Percentiles rank a stretch among this genome's conserved stretches.
Evolutionary conservation across 768 basidiomycete species (phyloP).

Genomic region (Favolaschia claudopus): DNA sequence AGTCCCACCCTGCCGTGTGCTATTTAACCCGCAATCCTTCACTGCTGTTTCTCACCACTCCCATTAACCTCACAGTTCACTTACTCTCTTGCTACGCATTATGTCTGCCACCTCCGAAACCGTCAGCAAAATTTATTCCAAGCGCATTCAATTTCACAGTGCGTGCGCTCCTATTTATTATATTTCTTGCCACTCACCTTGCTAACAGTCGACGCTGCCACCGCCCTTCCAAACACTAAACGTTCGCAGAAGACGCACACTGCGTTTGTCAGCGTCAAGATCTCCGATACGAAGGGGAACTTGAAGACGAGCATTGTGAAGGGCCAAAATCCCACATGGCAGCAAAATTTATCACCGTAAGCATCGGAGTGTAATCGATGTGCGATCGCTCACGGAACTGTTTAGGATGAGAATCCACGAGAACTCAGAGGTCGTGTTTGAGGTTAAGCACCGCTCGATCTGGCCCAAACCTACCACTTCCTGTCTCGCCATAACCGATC

Average conservation of each 20-base stretch:
- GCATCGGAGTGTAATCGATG: neutral
- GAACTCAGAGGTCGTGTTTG: conserved; percentile 12
- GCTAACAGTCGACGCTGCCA: conserved; percentile 15
- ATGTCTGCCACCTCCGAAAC: neutral
- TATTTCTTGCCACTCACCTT: neutral
- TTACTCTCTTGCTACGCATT: neutral
- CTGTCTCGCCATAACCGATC: conserved; percentile 12
- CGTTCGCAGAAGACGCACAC: conserved; percentile 3
- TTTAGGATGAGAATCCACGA: conserved; percentile 11
- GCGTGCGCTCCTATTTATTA: neutral
- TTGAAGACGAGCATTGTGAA: conserved; percentile 16
- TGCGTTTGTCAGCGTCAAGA: conserved; percentile 16
- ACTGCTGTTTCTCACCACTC: neutral
- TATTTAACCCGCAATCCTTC: neutral
- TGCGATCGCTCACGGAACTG: neutral
- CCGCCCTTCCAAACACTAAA: conserved; percentile 5
- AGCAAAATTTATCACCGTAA: conserved; percentile 17
- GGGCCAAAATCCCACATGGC: conserved; percentile 20
- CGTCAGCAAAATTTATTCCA: conserved; percentile 1
- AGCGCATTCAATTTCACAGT: conserved; percentile 27
- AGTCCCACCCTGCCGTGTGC: neutral
- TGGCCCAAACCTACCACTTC: conserved; percentile 19
- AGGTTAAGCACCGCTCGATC: conserved; percentile 20
- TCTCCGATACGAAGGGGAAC: conserved; percentile 7
- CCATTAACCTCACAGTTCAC: neutral